These are phyloP conservation scores for Curvularia eragrostidis DNA, from an alignment of 2,329 filamentous ascomycete species.

Conservation along the genomic window DNA sequence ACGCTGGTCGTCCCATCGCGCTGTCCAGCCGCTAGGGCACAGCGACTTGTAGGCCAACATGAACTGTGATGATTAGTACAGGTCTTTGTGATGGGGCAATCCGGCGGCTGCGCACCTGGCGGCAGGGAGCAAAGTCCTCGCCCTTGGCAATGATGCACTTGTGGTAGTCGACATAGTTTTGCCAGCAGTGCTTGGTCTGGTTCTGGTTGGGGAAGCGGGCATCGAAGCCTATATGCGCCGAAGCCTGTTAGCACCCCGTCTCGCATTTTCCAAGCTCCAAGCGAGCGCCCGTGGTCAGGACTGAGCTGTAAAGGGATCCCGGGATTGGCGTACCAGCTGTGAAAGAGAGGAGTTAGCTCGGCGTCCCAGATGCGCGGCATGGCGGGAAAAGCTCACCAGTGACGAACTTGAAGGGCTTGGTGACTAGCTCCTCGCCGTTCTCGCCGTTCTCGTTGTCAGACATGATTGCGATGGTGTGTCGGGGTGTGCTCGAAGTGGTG, in stretches of 20 bases:
- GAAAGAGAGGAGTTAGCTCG: constrained; percentile 40
- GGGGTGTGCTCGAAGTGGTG: constrained; percentile 24
- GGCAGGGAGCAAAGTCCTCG: constrained; percentile 97
- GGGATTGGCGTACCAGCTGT: constrained; percentile 51
- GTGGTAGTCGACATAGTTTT: constrained; percentile 99
- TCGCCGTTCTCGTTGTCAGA: constrained; percentile 72
- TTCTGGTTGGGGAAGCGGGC: constrained; percentile 99
- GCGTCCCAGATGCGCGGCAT: constrained; percentile 19
- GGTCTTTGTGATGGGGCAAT: neutral
- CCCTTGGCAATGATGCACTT: constrained; percentile 99
- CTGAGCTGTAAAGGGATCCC: constrained; percentile 16
- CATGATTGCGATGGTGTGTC: constrained; percentile 72
- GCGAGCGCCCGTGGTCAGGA: constrained; percentile 6
- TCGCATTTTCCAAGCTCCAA: constrained; percentile 7
- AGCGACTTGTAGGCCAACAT: constrained; percentile 95
- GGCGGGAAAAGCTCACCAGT: constrained; percentile 73
- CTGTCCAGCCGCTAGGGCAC: constrained; percentile 92
- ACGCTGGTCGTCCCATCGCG: constrained; percentile 97
- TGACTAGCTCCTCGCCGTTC: constrained; percentile 74
- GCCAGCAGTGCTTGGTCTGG: constrained; percentile 99
- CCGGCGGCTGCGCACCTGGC: constrained; percentile 69
- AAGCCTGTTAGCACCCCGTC: constrained; percentile 29
- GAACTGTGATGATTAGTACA: constrained; percentile 68
- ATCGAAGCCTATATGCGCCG: constrained; percentile 77
- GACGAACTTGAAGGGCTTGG: constrained; percentile 99